phyloP scores from a whole-genome alignment of 495 filamentous ascomycete species.

The Tuber aestivum region DNA sequence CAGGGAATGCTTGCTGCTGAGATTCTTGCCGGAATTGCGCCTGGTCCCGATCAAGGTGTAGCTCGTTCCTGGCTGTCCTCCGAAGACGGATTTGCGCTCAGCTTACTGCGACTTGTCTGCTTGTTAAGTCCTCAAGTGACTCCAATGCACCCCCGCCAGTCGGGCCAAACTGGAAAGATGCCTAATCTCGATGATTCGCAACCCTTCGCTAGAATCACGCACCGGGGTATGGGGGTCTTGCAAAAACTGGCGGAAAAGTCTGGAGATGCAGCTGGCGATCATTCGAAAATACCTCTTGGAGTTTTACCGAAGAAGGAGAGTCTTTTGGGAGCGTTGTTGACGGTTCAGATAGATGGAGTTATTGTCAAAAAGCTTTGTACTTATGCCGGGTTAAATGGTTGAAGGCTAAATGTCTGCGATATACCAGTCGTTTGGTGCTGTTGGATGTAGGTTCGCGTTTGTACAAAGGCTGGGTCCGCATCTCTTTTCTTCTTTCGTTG shows the following conservation, averaged over 20 bases:
- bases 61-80: slow-evolving; percentile 79
- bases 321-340: slow-evolving; percentile 62
- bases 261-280: slow-evolving; percentile 54
- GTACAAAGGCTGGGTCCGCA: slow-evolving; percentile 38
- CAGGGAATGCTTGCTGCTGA: slow-evolving; percentile 89
- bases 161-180: slow-evolving; percentile 34
- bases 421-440: neutral
- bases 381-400: slow-evolving; percentile 53
- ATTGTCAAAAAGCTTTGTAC: slow-evolving; percentile 68
- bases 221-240: slow-evolving; percentile 64
- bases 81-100: slow-evolving; percentile 76
- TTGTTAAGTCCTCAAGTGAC: slow-evolving; percentile 58
- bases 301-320: slow-evolving; percentile 65
- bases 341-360: slow-evolving; percentile 54
- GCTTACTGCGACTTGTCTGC: slow-evolving; percentile 65
- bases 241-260: slow-evolving; percentile 66
- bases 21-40: slow-evolving; percentile 69
- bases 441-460: slow-evolving; percentile 34
- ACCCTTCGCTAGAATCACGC: slow-evolving; percentile 55
- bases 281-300: slow-evolving; percentile 53
- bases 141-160: slow-evolving; percentile 42
- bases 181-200: slow-evolving; percentile 44
- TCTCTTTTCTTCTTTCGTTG: slow-evolving; percentile 34
- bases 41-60: slow-evolving; percentile 62
- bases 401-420: slow-evolving; percentile 28